phyloP scores from a whole-genome alignment of 2,329 filamentous ascomycete species.

The Lachnellula cervina region DNA sequence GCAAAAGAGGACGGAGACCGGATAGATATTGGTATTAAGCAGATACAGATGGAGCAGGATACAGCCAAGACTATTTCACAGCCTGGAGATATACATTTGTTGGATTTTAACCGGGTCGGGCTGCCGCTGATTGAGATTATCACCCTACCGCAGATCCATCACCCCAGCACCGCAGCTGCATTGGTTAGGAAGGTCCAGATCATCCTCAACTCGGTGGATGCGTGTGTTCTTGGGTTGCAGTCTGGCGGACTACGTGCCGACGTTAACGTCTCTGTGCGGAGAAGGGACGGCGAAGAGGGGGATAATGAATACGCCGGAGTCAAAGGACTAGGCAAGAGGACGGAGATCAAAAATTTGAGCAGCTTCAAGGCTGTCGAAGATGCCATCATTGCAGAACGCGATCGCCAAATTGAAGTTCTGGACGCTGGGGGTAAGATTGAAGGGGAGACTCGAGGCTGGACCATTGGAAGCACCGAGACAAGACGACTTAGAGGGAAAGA shows the following conservation, averaged over 20 bases:
- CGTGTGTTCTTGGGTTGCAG: conserved; percentile 91
- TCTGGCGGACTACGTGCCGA: conserved; percentile 85
- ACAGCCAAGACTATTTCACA: conserved; percentile 89
- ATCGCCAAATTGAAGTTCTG: conserved; percentile 78
- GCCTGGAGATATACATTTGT: conserved; percentile 65
- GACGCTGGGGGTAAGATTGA: conserved; percentile 69
- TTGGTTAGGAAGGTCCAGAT: conserved; percentile 85
- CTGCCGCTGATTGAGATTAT: conserved; percentile 93
- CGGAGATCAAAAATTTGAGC: conserved; percentile 95
- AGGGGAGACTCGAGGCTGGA: conserved; percentile 92
- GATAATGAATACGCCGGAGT: conserved; percentile 51
- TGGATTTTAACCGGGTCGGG: conserved; percentile 93
- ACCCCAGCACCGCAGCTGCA: conserved; percentile 80
- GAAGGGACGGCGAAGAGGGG: conserved; percentile 37
- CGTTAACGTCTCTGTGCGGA: conserved; percentile 84
- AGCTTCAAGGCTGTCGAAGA: conserved; percentile 95
- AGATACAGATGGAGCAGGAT: conserved; percentile 96
- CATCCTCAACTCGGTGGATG: conserved; percentile 72
- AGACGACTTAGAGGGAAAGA: conserved; percentile 83
- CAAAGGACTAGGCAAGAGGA: conserved; percentile 71
- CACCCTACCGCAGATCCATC: conserved; percentile 81
- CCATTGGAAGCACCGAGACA: conserved; percentile 77
- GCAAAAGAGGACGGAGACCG: conserved; percentile 64
- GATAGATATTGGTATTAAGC: conserved; percentile 78
- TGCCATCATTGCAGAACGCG: conserved; percentile 84